These are phyloP conservation scores for Cytospora mali DNA, from an alignment of 2,329 filamentous ascomycete genomes.

Conservation along the genomic window DNA sequence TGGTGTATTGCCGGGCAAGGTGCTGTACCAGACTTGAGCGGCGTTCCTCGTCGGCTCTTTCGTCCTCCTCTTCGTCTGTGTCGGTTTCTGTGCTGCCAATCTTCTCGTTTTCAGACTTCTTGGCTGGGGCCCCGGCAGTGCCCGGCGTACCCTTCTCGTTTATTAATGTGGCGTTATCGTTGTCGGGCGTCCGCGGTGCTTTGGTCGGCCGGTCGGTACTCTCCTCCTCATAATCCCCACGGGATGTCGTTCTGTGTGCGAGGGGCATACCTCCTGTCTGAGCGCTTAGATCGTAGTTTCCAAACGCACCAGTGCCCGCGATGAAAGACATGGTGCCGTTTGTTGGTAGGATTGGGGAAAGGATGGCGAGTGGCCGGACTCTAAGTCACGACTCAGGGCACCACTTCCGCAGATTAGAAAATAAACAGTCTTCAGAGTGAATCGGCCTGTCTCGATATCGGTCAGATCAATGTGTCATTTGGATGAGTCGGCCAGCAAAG, in stretches of 20 bases:
- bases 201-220: conserved; percentile 15
- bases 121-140: conserved; percentile 38
- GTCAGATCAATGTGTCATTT: no score
- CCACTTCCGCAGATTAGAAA: not conserved
- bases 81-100: conserved; percentile 33
- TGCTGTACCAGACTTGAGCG: conserved; percentile 56
- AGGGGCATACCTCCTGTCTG: conserved; percentile 45
- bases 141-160: conserved; percentile 28
- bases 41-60: conserved; percentile 50
- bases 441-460: no score
- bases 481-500: no score
- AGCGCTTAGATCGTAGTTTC: conserved; percentile 53
- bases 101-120: conserved; percentile 36
- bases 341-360: not conserved
- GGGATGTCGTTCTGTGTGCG: conserved; percentile 27
- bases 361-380: not conserved
- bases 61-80: conserved; percentile 40
- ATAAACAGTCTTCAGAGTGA: no score
- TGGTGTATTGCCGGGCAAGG: conserved; percentile 59
- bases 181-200: conserved; percentile 5
- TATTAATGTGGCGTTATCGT: conserved; percentile 25
- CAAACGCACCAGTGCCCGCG: conserved; percentile 43
- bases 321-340: conserved; percentile 45
- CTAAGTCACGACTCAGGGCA: not conserved
- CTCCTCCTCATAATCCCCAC: conserved; percentile 29